phyloP scores from a whole-genome alignment of 1,284 basidiomycete species.

The Austroboletus niveus region DNA sequence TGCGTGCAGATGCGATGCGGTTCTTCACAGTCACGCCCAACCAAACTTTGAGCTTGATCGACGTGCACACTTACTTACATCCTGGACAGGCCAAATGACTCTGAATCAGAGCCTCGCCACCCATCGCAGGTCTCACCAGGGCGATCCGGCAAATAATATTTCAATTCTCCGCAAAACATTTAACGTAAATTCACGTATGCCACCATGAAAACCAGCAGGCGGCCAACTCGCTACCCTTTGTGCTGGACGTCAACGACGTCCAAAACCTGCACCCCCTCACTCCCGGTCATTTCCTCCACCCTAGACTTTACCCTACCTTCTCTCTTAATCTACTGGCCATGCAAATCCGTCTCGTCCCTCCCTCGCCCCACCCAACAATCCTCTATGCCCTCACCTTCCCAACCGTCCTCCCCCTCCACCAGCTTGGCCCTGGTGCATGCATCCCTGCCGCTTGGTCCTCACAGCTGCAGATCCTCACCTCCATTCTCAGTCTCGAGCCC shows the following conservation, averaged over 20 bases:
- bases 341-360: constrained; percentile 12
- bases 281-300: constrained; percentile 25
- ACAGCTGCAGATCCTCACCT: constrained; percentile 44
- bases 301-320: constrained; percentile 8
- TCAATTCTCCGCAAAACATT: constrained; percentile 12
- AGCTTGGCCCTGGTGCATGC: constrained; percentile 37
- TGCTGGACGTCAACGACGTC: constrained; percentile 33
- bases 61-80: too few species aligned
- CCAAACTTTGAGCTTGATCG: too few species aligned
- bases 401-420: constrained; percentile 39
- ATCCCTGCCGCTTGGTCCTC: constrained; percentile 55
- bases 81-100: too few species aligned
- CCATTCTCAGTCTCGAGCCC: constrained; percentile 15
- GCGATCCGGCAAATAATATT: constrained; percentile 1
- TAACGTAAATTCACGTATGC: constrained; percentile 34
- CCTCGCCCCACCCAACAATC: constrained; percentile 7
- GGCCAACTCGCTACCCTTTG: constrained; percentile 12
- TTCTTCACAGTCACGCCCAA: too few species aligned
- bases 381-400: too few species aligned
- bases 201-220: constrained; percentile 29
- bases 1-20: constrained; percentile 19
- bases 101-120: too few species aligned
- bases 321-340: too few species aligned
- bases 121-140: too few species aligned
- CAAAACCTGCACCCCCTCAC: constrained; percentile 2